Base-by-base conservation (phyloP, 192 early-diverging fungal genomes). In the Coemansia sp. region DNA sequence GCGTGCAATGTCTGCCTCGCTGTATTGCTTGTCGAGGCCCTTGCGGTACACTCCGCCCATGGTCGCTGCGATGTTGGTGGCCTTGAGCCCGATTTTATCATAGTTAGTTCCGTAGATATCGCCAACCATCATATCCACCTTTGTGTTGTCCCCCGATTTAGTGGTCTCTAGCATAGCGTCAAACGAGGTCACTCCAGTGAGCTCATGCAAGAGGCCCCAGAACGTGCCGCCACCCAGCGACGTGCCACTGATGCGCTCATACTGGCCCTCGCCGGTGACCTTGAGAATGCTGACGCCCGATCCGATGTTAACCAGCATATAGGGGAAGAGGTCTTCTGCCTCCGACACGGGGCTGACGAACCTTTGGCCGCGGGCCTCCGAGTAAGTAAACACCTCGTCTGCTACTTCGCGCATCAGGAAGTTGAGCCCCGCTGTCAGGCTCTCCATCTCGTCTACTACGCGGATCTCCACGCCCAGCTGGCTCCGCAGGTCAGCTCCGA, bases 21-120 rank as follows among this genome's bases (percentile, higher is more conserved):
- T 83, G 69, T 93, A 91, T 56, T 84, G 82, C 23, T 71, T 82
- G 43, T 86, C 85, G 9, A 91, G 86, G 24, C 86, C 80, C 63
- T 91, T 91, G 80, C 94, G 94, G 79, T 95, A 96, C 46, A 97
- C 95, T 66, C 96, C 96, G 16, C 91, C 97, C 89, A 97, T 94
- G 8, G 92, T 93, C 9, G 94, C 93, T 9, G 97, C 97, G 59
- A 97, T 97, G 21, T 92, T 93, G 7, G 95, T 89, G 1, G 91
- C 87, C 70, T 97, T 96, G 26, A 99, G 88, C 0, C 97, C 97
- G 61, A 97, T 89, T 69, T 93, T 94, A 39, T 84, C 85, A 76
- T 99, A 97, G 73, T 93, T 91, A 7, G 85, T 83, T 34, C 92
- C 91, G 62, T 98, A 98, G 63, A 98, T 98, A 72, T 98, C 96